These are phyloP conservation scores for Penicillium lividum DNA, from an alignment of 495 filamentous ascomycete genomes.

Conservation along the genomic window DNA sequence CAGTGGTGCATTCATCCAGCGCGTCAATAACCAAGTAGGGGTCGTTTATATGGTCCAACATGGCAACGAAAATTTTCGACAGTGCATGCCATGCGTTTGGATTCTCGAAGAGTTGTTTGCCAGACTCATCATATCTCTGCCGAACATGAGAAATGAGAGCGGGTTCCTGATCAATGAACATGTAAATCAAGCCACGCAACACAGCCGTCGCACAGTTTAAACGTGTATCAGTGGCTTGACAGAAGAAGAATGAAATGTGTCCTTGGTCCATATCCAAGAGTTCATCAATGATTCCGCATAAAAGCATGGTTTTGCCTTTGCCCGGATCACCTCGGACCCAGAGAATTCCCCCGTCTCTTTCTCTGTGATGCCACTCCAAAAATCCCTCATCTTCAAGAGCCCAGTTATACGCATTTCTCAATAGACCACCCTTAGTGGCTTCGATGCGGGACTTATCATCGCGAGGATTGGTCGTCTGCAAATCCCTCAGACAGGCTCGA, in stretches of 20 bases:
- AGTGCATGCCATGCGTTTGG: conserved; percentile 17
- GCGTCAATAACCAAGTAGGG: conserved; percentile 49
- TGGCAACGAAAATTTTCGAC: neutral
- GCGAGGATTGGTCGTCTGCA: conserved; percentile 5
- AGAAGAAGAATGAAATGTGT: conserved; percentile 48
- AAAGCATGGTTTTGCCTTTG: conserved; percentile 39
- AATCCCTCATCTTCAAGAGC: conserved; percentile 39
- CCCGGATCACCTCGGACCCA: conserved; percentile 31
- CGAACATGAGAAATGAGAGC: conserved; percentile 33
- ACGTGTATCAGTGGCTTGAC: conserved; percentile 36
- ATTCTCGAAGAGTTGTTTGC: conserved; percentile 29
- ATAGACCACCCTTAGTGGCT: conserved; percentile 29
- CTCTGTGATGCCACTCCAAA: conserved; percentile 11
- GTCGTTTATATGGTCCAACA: conserved; percentile 23
- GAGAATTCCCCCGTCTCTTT: conserved; percentile 6
- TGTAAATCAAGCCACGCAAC: conserved; percentile 43
- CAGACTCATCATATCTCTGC: conserved; percentile 14
- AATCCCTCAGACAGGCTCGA: neutral
- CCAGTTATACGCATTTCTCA: conserved; percentile 43
- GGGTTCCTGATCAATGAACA: conserved; percentile 33
- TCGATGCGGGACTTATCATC: conserved; percentile 11
- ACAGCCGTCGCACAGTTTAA: conserved; percentile 43
- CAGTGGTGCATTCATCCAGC: conserved; percentile 48
- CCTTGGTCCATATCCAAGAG: conserved; percentile 9
- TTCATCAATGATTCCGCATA: conserved; percentile 43